Evolutionary conservation across 2,329 filamentous ascomycete species (phyloP).

Genomic region (Colletotrichum karsti): DNA sequence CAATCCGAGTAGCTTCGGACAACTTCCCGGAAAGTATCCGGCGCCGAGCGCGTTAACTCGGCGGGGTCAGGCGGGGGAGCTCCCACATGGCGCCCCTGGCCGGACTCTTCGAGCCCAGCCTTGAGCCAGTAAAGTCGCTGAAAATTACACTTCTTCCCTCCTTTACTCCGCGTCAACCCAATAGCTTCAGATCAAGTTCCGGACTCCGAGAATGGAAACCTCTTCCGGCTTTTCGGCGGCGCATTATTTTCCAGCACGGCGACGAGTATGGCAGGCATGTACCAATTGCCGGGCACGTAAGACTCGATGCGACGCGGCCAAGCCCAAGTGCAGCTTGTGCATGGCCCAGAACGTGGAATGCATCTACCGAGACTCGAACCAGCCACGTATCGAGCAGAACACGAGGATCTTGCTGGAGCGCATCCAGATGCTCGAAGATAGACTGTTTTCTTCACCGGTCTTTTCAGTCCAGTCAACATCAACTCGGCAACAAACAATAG

Average conservation of each 20-base stretch:
- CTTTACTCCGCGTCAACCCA: not conserved
- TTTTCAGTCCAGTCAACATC: not conserved
- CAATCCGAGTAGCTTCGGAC: no score
- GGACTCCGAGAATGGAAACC: conserved; percentile 1
- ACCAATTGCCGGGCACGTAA: conserved; percentile 40
- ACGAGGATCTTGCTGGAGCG: conserved; percentile 37
- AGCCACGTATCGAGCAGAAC: conserved; percentile 38
- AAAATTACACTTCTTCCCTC: not conserved
- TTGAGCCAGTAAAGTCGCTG: not conserved
- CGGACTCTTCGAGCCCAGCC: not conserved
- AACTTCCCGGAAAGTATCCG: not conserved
- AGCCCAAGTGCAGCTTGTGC: conserved; percentile 38
- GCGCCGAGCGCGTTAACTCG: not conserved
- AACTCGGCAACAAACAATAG: not conserved
- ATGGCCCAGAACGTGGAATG: conserved; percentile 38
- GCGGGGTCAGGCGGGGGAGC: not conserved
- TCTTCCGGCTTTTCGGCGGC: conserved; percentile 17
- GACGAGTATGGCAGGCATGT: conserved; percentile 37
- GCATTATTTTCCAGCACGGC: conserved; percentile 24
- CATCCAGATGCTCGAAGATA: conserved; percentile 39
- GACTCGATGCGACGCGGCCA: conserved; percentile 38
- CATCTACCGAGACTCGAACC: conserved; percentile 38
- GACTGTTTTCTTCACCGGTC: conserved; percentile 30
- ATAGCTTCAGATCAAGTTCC: no score
- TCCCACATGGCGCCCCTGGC: not conserved